Base-by-base conservation (phyloP, 306 rosid genomes). In the Lablab purpureus region DNA sequence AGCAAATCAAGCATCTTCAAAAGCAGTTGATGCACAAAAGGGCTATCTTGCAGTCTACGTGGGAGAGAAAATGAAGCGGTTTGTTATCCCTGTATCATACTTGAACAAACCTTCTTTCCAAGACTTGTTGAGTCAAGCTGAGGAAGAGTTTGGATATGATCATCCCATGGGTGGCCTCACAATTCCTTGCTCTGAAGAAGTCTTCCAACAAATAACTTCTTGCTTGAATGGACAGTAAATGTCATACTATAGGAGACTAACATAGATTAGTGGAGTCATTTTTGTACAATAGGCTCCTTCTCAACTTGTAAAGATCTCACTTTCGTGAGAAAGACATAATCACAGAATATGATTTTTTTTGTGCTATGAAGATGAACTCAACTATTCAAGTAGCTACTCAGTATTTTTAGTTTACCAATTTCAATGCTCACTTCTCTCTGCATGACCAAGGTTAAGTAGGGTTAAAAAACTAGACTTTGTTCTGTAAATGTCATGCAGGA, bases 161-260 rank as follows among this genome's bases (percentile, higher is more conserved):
- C 52, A 47, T 15, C 52, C 52, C 4, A 77, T 70, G 82, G 85
- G 88, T 9, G 89, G 91, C 2, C 73, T 84, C 17, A 83, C 87
- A 46, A 76, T 47, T 13, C 52, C 52, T 13, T 47, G 52, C 19
- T 14, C 4, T 17, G 19, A 47, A 15, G 52, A 47, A 14, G 52
- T 13, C 18, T 47, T 47, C 52, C 19, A 13, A 47, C 15, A 7
- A 0, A 15, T 15, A 17, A 47, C 52, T 1, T 47, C 4, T 47
- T 15, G 15, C 52, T 15, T 47, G 15, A 47, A 47, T 14, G 0
- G 50, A 11, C 50, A 45, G 13, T 1, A 8, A 45, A 3, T 3
- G 1, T 9, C 2, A 45, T 14, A 45, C 50, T 45, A 12, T 45
- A 8, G 50, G 4, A 45, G 3, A 10, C 50, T 45, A 10, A 13